Evolutionary conservation across 495 filamentous ascomycete genomes (phyloP), one percentile per base, ranked within the genome.

Genomic region (Entonaema liquescens): DNA sequence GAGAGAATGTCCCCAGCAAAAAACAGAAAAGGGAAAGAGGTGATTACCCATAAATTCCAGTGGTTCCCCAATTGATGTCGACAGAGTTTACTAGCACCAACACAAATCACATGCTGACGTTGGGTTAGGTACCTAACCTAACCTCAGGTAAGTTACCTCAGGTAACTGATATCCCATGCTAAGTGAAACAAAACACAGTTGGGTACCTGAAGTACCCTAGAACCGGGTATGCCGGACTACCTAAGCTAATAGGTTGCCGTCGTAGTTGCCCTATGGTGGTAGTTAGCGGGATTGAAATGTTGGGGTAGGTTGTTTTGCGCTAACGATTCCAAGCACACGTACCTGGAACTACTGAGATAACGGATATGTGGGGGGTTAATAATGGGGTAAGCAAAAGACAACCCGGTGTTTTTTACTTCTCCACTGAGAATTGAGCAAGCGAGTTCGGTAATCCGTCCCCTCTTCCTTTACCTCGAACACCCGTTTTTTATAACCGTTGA

Each of bases 241-340:
- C 49, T 53, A 53, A 53, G 23, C 49, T 53, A 53, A 53, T 29
- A 12, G 49, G 49, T 53, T 25, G 9, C 49, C 12, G 2, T n/a
- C n/a, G n/a, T n/a, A n/a, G n/a, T n/a, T n/a, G n/a, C n/a, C n/a
- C n/a, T n/a, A n/a, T n/a, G 44, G 19, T 50, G 19, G 7, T 26
- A 50, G 47, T 8, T 53, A 29, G 23, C 49, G 15, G 49, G 49
- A 52, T 68, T 58, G 53, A 57, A 65, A 50, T 31, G 21, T n/a
- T 54, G 26, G 44, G 60, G 49, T 50, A 47, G 38, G 26, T 49
- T 35, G 25, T 56, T 50, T 25, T 59, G 59, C 69, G 63, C 64
- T 72, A 67, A 59, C 28, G 56, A 23, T 62, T 59, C 69, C 69
- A 31, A 67, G 59, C 53, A 60, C 59, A 35, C 59, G 68, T 62